A percentile compares a stretch with the other conserved stretches of the same genome.
Conservation (phyloP, 805 yeast species). For the Komagataella kurtzmanii region DNA sequence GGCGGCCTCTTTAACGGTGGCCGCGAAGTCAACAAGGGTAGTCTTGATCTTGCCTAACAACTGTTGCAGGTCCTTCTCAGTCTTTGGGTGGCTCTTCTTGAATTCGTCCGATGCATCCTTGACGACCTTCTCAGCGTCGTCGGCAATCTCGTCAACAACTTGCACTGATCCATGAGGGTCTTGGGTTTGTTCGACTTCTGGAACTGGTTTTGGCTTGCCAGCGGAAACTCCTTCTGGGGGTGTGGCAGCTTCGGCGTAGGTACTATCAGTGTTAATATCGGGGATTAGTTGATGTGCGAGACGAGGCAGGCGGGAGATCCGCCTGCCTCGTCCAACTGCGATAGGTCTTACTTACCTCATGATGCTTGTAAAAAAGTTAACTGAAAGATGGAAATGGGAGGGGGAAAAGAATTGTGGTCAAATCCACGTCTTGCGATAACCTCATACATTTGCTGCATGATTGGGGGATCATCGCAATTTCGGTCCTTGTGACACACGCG, state of each 20-base stretch:
- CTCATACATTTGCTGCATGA: background rate
- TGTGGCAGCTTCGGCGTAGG: background rate
- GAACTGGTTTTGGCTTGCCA: background rate
- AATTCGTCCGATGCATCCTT: constrained; percentile 17
- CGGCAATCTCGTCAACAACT: constrained; percentile 11
- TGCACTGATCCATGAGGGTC: background rate
- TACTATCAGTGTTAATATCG: background rate
- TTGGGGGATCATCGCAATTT: background rate
- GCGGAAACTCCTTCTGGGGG: background rate
- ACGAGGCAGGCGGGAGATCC: background rate
- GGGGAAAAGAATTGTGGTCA: background rate
- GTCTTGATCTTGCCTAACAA: constrained; percentile 10
- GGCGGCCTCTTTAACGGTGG: constrained; percentile 7
- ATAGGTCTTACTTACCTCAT: background rate
- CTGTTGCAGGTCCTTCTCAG: constrained; percentile 8
- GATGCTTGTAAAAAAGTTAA: background rate
- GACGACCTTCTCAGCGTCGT: constrained; percentile 17
- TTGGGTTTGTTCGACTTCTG: background rate
- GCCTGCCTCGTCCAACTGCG: background rate
- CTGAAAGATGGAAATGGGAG: background rate
- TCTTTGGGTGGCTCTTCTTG: constrained; percentile 11
- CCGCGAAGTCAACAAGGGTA: constrained; percentile 3
- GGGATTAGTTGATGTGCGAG: background rate
- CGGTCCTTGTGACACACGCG: background rate
- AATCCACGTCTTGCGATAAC: background rate